These are phyloP conservation scores for Tuber microsphaerosporum DNA, from an alignment of 495 filamentous ascomycete genomes.

Conservation along the genomic window DNA sequence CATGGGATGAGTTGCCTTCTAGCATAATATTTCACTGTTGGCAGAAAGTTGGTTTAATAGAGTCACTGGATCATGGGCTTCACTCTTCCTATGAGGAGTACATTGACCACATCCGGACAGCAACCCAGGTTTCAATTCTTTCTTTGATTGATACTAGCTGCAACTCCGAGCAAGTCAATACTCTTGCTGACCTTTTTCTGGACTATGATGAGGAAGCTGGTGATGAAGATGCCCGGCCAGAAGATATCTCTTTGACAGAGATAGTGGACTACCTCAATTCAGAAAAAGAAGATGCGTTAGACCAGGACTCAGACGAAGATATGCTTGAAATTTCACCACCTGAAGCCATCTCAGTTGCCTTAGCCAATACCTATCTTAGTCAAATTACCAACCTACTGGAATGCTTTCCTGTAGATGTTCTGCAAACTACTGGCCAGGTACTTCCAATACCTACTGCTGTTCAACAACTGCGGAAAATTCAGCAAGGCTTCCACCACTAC, in stretches of 20 bases:
- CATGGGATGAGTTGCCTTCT: slow-evolving; percentile 9
- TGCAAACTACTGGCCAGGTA: background rate
- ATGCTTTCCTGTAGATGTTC: background rate
- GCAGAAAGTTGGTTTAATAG: background rate
- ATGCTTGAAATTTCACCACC: background rate
- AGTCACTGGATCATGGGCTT: too few relatives aligned
- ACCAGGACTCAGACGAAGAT: background rate
- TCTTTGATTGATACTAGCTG: too few relatives aligned
- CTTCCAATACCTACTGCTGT: background rate
- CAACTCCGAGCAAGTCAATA: too few relatives aligned
- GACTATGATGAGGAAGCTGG: background rate
- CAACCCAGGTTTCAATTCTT: too few relatives aligned
- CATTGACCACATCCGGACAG: too few relatives aligned
- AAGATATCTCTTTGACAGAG: background rate
- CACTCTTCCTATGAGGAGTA: too few relatives aligned
- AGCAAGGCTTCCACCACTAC: background rate
- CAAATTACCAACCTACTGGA: background rate
- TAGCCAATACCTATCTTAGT: background rate
- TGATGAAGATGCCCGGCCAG: background rate
- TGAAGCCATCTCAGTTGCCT: background rate
- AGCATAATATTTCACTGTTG: slow-evolving; percentile 12
- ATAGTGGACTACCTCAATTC: background rate
- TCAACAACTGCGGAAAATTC: background rate
- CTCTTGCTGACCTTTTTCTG: background rate
- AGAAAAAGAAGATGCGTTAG: background rate